These are phyloP conservation scores for Aethionema arabicum DNA, from an alignment of 345 rosid genomes.

Conservation along the genomic window DNA sequence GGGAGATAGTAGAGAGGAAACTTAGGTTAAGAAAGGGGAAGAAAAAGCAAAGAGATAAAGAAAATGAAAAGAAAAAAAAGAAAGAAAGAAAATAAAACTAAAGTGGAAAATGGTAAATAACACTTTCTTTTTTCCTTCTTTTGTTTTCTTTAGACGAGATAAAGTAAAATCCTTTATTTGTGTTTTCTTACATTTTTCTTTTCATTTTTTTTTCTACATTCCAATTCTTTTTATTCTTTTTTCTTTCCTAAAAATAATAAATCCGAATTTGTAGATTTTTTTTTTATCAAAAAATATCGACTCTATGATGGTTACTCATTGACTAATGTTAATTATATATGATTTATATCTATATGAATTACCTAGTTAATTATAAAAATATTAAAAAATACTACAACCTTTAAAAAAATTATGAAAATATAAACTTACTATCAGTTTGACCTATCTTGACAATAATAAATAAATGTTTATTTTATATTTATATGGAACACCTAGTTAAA, in stretches of 20 bases:
- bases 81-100: conserved; percentile 13
- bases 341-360: neutral
- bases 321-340: conserved; percentile 1
- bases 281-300: neutral
- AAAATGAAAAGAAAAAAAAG: conserved; percentile 16
- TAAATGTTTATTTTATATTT: no score
- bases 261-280: neutral
- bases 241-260: conserved; percentile 8
- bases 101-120: conserved; percentile 40
- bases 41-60: conserved; percentile 31
- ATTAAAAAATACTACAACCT: no score
- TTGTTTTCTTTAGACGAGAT: conserved; percentile 37
- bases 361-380: no score
- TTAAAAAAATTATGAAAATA: no score
- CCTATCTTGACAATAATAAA: no score
- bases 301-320: neutral
- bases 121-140: conserved; percentile 45
- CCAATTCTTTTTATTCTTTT: conserved; percentile 14
- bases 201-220: conserved; percentile 28
- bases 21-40: conserved; percentile 44
- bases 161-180: conserved; percentile 32
- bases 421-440: no score
- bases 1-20: conserved; percentile 52
- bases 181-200: conserved; percentile 26
- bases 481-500: no score